Conservation (phyloP, 495 filamentous ascomycete genomes). For the Penicillium canescens region DNA sequence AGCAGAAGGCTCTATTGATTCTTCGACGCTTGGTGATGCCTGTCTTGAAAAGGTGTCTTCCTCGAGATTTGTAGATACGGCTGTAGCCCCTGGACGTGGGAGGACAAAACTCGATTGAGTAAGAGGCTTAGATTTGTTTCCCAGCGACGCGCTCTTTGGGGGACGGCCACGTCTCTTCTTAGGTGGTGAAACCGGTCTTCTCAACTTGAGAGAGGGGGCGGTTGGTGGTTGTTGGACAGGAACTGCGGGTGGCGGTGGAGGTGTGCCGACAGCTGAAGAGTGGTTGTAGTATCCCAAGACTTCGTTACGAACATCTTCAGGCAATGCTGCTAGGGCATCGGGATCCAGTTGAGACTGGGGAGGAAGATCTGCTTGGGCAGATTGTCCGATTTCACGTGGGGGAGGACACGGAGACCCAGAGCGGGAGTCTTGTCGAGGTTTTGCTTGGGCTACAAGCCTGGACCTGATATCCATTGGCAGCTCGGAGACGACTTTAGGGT, state of each 20-base stretch:
- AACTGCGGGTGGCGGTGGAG: conserved; percentile 21
- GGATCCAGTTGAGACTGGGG: conserved; percentile 66
- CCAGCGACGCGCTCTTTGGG: conserved; percentile 34
- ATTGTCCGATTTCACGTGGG: conserved; percentile 15
- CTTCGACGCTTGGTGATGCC: conserved; percentile 19
- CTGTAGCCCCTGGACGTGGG: conserved; percentile 23
- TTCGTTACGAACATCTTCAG: conserved; percentile 80
- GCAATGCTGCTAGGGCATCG: conserved; percentile 73
- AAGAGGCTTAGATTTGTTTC: conserved; percentile 47
- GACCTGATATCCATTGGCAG: conserved; percentile 77
- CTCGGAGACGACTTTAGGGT: conserved; percentile 73
- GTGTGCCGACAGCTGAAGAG: conserved; percentile 1
- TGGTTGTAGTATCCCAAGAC: conserved; percentile 66
- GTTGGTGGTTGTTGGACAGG: conserved; percentile 52
- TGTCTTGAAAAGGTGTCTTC: conserved; percentile 14
- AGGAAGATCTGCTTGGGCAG: conserved; percentile 32
- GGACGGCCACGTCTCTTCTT: conserved; percentile 58
- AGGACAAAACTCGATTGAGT: conserved; percentile 67
- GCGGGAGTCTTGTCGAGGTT: conserved; percentile 30
- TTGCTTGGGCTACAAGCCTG: conserved; percentile 58
- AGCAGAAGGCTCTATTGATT: conserved; percentile 54
- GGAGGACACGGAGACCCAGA: conserved; percentile 33
- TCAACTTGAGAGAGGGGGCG: conserved; percentile 34
- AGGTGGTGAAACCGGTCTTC: conserved; percentile 54
- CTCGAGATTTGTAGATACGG: conserved; percentile 7